Conservation (phyloP, 257 asterid genomes). For the Salvia rosmarinus region DNA sequence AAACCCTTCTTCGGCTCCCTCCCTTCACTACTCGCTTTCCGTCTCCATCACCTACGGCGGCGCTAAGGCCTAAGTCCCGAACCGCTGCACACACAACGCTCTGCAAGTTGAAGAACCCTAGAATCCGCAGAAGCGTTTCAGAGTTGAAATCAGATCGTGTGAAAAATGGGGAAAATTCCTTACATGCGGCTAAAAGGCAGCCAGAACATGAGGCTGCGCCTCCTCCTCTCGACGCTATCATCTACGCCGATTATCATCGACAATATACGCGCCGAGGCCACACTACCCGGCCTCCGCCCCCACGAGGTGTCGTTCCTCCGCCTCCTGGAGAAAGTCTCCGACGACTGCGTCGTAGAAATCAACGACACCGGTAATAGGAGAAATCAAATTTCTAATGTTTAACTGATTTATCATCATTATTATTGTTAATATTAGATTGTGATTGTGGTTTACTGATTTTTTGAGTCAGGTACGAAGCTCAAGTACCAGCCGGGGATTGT, state of each 20-base stretch:
- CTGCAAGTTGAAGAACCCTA: neutral
- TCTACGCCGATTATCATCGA: slow-evolving; percentile 69
- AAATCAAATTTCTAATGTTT: neutral
- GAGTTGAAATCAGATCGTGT: neutral
- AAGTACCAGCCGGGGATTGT: slow-evolving; percentile 88
- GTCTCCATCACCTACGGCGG: neutral
- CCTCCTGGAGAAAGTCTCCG: slow-evolving; percentile 72
- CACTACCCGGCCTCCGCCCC: slow-evolving; percentile 75
- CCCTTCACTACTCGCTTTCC: neutral
- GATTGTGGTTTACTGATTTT: slow-evolving; percentile 20
- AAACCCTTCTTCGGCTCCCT: slow-evolving; percentile 15
- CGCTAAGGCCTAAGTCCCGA: neutral
- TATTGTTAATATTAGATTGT: no score
- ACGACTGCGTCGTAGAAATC: slow-evolving; percentile 70
- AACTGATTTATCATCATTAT: no score
- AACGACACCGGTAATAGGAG: slow-evolving; percentile 71
- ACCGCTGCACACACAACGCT: neutral
- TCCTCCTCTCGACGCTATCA: slow-evolving; percentile 76
- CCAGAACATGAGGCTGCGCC: slow-evolving; percentile 73
- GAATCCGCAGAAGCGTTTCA: neutral
- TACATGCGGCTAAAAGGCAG: slow-evolving; percentile 72
- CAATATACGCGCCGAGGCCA: slow-evolving; percentile 73
- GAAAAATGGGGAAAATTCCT: slow-evolving; percentile 55
- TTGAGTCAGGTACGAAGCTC: slow-evolving; percentile 66
- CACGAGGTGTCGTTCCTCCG: slow-evolving; percentile 82